These are phyloP conservation scores for Knoxdaviesia capensis DNA, from an alignment of 2,329 filamentous ascomycete species.

Conservation along the genomic window DNA sequence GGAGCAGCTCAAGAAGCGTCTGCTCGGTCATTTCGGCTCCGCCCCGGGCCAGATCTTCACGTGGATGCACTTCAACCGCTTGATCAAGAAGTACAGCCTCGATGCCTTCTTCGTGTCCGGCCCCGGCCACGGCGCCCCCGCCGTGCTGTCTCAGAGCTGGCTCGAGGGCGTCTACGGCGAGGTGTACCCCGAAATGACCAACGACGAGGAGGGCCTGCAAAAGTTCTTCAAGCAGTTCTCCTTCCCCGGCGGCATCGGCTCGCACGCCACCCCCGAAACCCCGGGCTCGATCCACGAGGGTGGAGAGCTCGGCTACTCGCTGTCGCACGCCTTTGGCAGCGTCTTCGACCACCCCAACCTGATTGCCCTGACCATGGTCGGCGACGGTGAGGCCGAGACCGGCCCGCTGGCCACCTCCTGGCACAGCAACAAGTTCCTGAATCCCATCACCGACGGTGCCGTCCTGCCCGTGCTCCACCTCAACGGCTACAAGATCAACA, in stretches of 20 bases:
- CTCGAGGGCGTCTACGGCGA: slow-evolving; percentile 62
- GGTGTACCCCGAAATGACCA: slow-evolving; percentile 54
- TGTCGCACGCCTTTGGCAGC: slow-evolving; percentile 59
- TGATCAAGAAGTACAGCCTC: slow-evolving; percentile 64
- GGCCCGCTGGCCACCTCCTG: slow-evolving; percentile 60
- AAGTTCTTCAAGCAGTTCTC: slow-evolving; percentile 71
- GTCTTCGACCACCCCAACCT: slow-evolving; percentile 59
- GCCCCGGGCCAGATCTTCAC: slow-evolving; percentile 67
- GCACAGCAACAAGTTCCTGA: slow-evolving; percentile 70
- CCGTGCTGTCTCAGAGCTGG: slow-evolving; percentile 56
- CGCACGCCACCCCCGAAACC: slow-evolving; percentile 61
- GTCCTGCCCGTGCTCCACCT: slow-evolving; percentile 61
- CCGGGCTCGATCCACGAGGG: slow-evolving; percentile 62
- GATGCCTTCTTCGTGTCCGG: slow-evolving; percentile 56
- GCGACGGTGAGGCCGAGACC: slow-evolving; percentile 66
- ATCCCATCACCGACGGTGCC: slow-evolving; percentile 58
- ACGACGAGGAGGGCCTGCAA: slow-evolving; percentile 47
- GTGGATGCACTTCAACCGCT: slow-evolving; percentile 63
- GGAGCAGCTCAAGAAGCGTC: slow-evolving; percentile 52
- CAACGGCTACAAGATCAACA: slow-evolving; percentile 76
- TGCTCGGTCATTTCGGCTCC: slow-evolving; percentile 63
- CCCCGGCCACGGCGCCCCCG: slow-evolving; percentile 60
- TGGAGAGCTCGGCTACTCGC: slow-evolving; percentile 63
- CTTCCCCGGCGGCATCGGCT: slow-evolving; percentile 61
- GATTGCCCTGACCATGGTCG: slow-evolving; percentile 60